A percentile compares a stretch with the other conserved stretches of the same genome.
These are phyloP conservation scores for Claviceps humidiphila DNA, from an alignment of 2,329 filamentous ascomycete genomes.

Conservation along the genomic window DNA sequence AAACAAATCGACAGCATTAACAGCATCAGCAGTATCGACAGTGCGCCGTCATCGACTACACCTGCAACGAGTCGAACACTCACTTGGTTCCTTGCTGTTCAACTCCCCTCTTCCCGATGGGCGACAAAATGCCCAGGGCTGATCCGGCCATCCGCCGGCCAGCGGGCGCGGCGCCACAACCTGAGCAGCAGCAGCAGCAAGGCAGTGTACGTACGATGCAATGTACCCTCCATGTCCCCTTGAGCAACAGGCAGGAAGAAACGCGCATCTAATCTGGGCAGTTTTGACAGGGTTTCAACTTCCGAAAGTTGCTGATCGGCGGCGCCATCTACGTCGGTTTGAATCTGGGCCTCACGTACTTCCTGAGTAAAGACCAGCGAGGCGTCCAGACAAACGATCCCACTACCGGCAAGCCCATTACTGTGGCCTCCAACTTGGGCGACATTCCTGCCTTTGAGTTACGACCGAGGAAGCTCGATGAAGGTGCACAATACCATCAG, in stretches of 20 bases:
- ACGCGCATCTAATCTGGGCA: neutral
- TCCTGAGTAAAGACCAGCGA: constrained; percentile 33
- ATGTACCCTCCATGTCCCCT: neutral
- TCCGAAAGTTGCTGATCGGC: constrained; percentile 37
- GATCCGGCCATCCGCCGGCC: constrained; percentile 7
- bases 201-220: constrained; percentile 13
- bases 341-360: constrained; percentile 43
- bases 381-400: constrained; percentile 36
- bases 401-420: constrained; percentile 34
- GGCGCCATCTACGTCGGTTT: constrained; percentile 44
- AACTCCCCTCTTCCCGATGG: neutral
- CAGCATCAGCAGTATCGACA: too few species aligned
- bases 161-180: constrained; percentile 10
- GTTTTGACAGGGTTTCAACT: constrained; percentile 19
- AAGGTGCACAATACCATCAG: constrained; percentile 48
- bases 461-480: constrained; percentile 46
- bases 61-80: neutral
- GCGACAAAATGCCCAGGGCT: constrained; percentile 1
- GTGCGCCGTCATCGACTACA: neutral
- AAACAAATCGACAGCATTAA: too few species aligned
- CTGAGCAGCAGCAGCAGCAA: constrained; percentile 4
- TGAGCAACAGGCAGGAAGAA: neutral
- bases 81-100: neutral
- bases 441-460: constrained; percentile 51
- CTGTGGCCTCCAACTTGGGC: constrained; percentile 39